phyloP scores from a whole-genome alignment of 2,329 filamentous ascomycete species.

The Coleophoma crateriformis region DNA sequence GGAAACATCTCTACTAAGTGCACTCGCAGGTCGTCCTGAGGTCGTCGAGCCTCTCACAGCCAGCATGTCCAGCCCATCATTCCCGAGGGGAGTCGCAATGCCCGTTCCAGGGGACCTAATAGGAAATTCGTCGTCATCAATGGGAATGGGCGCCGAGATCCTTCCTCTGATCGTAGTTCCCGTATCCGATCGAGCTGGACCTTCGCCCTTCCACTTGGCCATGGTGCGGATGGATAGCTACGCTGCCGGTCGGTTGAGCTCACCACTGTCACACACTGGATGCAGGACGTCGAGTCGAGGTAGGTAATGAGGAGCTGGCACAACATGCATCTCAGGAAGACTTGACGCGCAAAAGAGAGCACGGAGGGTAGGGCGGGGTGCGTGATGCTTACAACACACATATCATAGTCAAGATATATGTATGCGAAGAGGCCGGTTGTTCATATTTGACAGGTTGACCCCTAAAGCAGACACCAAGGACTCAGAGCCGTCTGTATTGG shows the following conservation, averaged over 20 bases:
- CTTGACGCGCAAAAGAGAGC: neutral
- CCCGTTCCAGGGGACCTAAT: conserved; percentile 38
- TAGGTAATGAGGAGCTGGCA: neutral
- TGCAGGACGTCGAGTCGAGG: no score
- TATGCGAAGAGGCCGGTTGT: neutral
- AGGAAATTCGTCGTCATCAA: conserved; percentile 52
- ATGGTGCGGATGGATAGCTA: no score
- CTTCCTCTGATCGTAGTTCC: conserved; percentile 47
- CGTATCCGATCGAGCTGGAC: conserved; percentile 24
- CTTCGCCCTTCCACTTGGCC: conserved; percentile 15
- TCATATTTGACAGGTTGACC: neutral
- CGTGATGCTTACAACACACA: neutral
- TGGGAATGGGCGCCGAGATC: conserved; percentile 57
- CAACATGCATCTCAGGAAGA: neutral
- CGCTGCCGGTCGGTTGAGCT: no score
- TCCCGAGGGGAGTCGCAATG: conserved; percentile 28
- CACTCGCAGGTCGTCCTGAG: conserved; percentile 10
- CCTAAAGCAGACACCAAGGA: neutral
- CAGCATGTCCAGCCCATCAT: conserved; percentile 11
- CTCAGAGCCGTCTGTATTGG: neutral
- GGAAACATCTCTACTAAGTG: conserved; percentile 7
- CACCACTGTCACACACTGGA: no score
- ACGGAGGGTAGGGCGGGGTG: neutral
- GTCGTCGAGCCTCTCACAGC: conserved; percentile 11
- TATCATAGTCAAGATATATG: neutral